Evolutionary conservation across 2,329 filamentous ascomycete genomes (phyloP).

Genomic region (Ustilaginoidea virens): DNA sequence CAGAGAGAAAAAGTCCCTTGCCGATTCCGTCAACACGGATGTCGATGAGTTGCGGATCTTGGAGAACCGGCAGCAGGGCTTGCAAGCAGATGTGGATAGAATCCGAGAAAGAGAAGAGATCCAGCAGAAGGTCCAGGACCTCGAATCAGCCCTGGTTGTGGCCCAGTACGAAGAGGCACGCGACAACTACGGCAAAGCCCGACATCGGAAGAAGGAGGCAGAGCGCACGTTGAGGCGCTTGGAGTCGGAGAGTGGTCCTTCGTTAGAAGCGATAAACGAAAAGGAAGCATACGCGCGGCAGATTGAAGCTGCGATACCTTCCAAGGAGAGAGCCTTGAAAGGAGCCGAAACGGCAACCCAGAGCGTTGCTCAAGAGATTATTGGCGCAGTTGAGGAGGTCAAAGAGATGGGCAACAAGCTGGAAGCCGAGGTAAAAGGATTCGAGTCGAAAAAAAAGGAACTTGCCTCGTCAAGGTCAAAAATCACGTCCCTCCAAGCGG

Average conservation of each 20-base stretch:
- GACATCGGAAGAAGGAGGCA: slow-evolving; percentile 36
- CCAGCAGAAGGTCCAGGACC: slow-evolving; percentile 44
- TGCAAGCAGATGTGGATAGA: slow-evolving; percentile 71
- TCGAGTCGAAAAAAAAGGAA: slow-evolving; percentile 35
- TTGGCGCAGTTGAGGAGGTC: slow-evolving; percentile 20
- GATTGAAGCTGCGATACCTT: slow-evolving; percentile 38
- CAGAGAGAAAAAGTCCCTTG: slow-evolving; percentile 47
- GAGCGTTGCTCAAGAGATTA: slow-evolving; percentile 23
- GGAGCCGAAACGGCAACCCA: slow-evolving; percentile 37
- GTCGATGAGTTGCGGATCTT: slow-evolving; percentile 49
- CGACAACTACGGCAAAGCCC: slow-evolving; percentile 32
- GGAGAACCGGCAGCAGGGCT: slow-evolving; percentile 56
- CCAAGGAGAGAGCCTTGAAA: slow-evolving; percentile 37
- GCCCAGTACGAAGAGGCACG: slow-evolving; percentile 46
- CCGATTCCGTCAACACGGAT: slow-evolving; percentile 41
- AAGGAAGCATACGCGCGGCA: slow-evolving; percentile 53
- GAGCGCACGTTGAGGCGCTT: slow-evolving; percentile 42
- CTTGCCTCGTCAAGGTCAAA: slow-evolving; percentile 32
- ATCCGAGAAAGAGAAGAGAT: slow-evolving; percentile 61
- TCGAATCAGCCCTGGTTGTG: slow-evolving; percentile 51
- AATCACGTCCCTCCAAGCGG: slow-evolving; percentile 48
- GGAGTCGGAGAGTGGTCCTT: slow-evolving; percentile 45
- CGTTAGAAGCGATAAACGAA: slow-evolving; percentile 48
- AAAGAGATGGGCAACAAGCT: slow-evolving; percentile 27
- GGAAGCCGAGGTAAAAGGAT: slow-evolving; percentile 34